These are phyloP conservation scores for Ophiostoma sp. DNA, from an alignment of 2,329 filamentous ascomycete species.

Conservation along the genomic window DNA sequence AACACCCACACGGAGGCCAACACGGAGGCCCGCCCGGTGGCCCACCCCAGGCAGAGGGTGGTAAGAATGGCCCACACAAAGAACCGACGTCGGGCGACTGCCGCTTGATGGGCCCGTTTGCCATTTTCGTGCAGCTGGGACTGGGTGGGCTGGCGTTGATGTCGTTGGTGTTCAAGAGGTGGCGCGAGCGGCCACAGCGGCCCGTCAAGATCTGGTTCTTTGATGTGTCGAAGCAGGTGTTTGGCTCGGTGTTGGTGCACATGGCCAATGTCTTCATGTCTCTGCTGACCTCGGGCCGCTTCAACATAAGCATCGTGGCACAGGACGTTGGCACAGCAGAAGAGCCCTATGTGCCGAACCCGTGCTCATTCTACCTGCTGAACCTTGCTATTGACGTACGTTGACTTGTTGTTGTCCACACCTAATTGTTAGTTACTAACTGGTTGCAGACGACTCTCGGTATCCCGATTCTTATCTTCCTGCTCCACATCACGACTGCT, in stretches of 20 bases:
- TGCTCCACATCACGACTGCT: conserved; percentile 71
- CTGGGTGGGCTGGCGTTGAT: conserved; percentile 77
- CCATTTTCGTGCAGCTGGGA: conserved; percentile 80
- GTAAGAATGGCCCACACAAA: conserved; percentile 18
- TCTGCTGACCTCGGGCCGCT: conserved; percentile 83
- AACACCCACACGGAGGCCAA: background rate
- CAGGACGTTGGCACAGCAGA: conserved; percentile 38
- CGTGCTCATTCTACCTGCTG: conserved; percentile 91
- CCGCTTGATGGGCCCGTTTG: conserved; percentile 81
- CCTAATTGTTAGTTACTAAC: too few relatives aligned
- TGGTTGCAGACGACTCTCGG: conserved; percentile 67
- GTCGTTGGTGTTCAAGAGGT: conserved; percentile 88
- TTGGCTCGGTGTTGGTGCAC: conserved; percentile 87
- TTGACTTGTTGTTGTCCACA: too few relatives aligned
- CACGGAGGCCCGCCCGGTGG: background rate
- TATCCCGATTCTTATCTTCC: conserved; percentile 87
- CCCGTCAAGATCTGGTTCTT: conserved; percentile 97
- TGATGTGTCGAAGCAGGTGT: conserved; percentile 94
- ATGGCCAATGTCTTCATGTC: conserved; percentile 93
- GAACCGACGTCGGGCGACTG: conserved; percentile 62
- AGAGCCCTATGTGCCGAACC: conserved; percentile 68
- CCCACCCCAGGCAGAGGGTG: background rate
- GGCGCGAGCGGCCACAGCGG: conserved; percentile 83
- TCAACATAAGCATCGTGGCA: conserved; percentile 59
- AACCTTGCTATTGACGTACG: conserved; percentile 80